Base-by-base conservation (phyloP, 306 rosid species). In the Prinsepia uniflora region DNA sequence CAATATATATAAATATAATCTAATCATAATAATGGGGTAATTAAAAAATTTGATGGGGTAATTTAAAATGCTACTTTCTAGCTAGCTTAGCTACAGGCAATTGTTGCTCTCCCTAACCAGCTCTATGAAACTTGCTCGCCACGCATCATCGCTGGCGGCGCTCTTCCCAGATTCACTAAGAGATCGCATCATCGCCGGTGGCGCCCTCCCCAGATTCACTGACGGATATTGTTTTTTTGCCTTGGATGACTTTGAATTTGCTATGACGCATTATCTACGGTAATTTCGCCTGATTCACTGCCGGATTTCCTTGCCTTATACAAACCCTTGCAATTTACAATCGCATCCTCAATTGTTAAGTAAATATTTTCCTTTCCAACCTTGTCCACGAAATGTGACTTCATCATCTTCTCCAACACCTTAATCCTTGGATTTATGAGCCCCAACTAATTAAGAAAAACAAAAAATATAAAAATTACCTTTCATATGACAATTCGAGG, bases 331-430 rank as follows among this genome's bases (percentile, higher is more conserved):
- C 77, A 65, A 15, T 85, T 79, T 65, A 50, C 67, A 42, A 91
- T 86, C 72, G 96, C 97, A 19, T 87, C 96, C 19, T 94, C 91
- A 48, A 89, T 52, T 5, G 79, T 79, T 55, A 94, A 72, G 68
- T 54, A 83, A 61, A 94, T 70, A 0, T 80, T 61, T 0, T 94
- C 88, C 74, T 81, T 91, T 24, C 97, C 97, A 41, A 91, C 50
- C 59, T 68, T 79, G 48, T 86, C 89, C 34, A 88, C 63, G 76
- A 87, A 83, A 11, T 83, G 58, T 0, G 97, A 89, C 39, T 49
- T 44, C 22, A 83, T 42, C 75, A 94, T 71, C 87, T 87, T 94
- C 82, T 94, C 99, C 94, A 89, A 80, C 34, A 94, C 97, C 59
- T 77, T 86, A 5, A 84, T 0, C 63, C 97, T 91, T 20, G 99